Evolutionary conservation across 257 asterid genomes (phyloP).

Genomic region (Avicennia marina): DNA sequence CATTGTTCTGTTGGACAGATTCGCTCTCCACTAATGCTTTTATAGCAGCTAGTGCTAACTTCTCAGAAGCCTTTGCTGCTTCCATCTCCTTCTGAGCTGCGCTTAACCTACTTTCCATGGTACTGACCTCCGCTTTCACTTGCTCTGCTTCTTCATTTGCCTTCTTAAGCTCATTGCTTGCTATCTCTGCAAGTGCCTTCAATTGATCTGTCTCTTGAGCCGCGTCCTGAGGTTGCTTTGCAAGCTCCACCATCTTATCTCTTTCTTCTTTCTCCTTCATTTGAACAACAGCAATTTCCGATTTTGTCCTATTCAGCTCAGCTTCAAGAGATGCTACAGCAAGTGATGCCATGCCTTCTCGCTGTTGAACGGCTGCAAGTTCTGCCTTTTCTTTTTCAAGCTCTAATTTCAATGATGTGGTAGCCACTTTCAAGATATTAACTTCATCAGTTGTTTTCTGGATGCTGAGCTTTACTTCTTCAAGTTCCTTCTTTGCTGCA

Average conservation of each 20-base stretch:
- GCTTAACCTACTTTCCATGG: constrained; percentile 56
- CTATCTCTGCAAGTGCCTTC: constrained; percentile 41
- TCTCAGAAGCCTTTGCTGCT: constrained; percentile 87
- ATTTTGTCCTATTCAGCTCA: constrained; percentile 56
- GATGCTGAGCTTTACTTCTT: constrained; percentile 61
- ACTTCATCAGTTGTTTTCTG: constrained; percentile 61
- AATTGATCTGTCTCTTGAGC: constrained; percentile 67
- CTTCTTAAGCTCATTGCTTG: constrained; percentile 56
- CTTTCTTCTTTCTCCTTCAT: constrained; percentile 63
- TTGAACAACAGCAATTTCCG: constrained; percentile 55
- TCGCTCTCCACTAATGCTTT: constrained; percentile 80
- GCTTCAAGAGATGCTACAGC: constrained; percentile 81
- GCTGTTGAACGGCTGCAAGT: constrained; percentile 49
- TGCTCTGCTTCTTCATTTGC: constrained; percentile 78
- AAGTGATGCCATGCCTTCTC: constrained; percentile 84
- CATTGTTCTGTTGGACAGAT: constrained; percentile 32
- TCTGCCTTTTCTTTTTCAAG: constrained; percentile 69
- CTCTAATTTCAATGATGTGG: constrained; percentile 53
- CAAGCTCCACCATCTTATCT: constrained; percentile 70
- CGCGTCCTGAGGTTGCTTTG: constrained; percentile 62
- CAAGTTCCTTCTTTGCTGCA: constrained; percentile 67
- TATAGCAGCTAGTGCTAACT: constrained; percentile 82
- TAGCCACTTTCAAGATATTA: constrained; percentile 63
- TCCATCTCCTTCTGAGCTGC: constrained; percentile 88
- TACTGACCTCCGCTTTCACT: constrained; percentile 59